phyloP scores from a whole-genome alignment of 768 basidiomycete genomes.

The Phlegmacium glaucopus region DNA sequence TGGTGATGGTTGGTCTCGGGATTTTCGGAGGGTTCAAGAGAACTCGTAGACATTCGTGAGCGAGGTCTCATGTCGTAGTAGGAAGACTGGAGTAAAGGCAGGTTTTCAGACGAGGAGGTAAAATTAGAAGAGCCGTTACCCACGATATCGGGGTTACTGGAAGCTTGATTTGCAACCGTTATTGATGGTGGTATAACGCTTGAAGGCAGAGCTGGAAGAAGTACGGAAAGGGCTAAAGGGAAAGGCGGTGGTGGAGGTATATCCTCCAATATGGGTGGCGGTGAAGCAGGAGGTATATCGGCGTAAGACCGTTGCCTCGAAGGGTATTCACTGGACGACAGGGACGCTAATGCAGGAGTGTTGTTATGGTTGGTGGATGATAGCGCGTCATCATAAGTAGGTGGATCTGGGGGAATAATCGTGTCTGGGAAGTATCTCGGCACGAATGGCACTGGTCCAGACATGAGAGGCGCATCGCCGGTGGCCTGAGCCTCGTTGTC shows the following conservation, averaged over 20 bases:
- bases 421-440: constrained; percentile 59
- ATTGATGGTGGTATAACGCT: constrained; percentile 8
- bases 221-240: constrained; percentile 8
- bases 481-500: constrained; percentile 28
- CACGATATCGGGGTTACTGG: constrained; percentile 16
- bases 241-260: constrained; percentile 7
- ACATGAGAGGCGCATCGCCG: constrained; percentile 38
- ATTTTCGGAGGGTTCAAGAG: constrained; percentile 4
- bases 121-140: constrained; percentile 15
- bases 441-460: constrained; percentile 46
- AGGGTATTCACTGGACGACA: constrained; percentile 12
- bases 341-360: constrained; percentile 12
- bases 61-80: constrained; percentile 9
- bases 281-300: constrained; percentile 25
- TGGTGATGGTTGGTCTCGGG: neutral
- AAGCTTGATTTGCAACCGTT: constrained; percentile 6
- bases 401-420: constrained; percentile 33
- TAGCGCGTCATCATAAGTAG: constrained; percentile 17
- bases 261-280: constrained; percentile 19
- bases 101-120: constrained; percentile 16
- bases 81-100: constrained; percentile 18
- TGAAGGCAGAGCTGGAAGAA: constrained; percentile 4
- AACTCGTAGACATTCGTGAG: constrained; percentile 10
- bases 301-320: constrained; percentile 21
- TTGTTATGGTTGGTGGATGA: constrained; percentile 20